Percentiles rank a stretch among this genome's conserved stretches.
These are phyloP conservation scores for Pythium apleroticum DNA, from an alignment of 352 stramenopile species.

Conservation along the genomic window DNA sequence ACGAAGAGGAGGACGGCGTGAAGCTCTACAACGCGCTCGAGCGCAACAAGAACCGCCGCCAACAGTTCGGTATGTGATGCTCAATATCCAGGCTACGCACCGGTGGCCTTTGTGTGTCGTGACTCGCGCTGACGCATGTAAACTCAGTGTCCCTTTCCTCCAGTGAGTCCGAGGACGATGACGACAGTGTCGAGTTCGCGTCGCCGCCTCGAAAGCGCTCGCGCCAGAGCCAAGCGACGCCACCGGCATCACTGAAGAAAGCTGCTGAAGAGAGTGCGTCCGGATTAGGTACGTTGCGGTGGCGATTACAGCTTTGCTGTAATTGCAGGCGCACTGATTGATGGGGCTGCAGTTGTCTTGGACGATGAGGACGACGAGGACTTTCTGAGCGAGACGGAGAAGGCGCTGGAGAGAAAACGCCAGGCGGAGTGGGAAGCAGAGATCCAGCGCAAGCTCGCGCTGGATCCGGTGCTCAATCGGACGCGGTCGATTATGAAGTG, in stretches of 20 bases:
- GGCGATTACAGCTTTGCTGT: background rate
- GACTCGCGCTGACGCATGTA: background rate
- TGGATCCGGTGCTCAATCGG: constrained; percentile 60
- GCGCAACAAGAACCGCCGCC: constrained; percentile 56
- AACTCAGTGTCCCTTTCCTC: constrained; percentile 28
- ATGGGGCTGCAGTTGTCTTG: constrained; percentile 16
- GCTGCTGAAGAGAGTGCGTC: background rate
- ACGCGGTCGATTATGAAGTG: constrained; percentile 62
- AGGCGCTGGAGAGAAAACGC: constrained; percentile 32
- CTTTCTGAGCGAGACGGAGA: constrained; percentile 43
- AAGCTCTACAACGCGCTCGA: constrained; percentile 76
- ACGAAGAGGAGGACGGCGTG: constrained; percentile 49
- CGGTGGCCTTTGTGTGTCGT: background rate
- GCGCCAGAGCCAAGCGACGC: background rate
- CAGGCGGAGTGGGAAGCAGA: constrained; percentile 51
- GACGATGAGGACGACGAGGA: constrained; percentile 38
- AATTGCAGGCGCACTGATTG: background rate
- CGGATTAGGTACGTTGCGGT: background rate
- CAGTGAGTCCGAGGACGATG: constrained; percentile 23
- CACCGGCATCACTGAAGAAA: constrained; percentile 7
- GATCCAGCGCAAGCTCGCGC: constrained; percentile 47
- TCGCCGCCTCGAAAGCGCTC: constrained; percentile 16
- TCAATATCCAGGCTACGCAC: background rate
- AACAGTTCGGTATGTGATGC: constrained; percentile 50
- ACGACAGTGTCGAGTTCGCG: constrained; percentile 6